phyloP scores from a whole-genome alignment of 768 basidiomycete genomes.

The Mycena amicta region DNA sequence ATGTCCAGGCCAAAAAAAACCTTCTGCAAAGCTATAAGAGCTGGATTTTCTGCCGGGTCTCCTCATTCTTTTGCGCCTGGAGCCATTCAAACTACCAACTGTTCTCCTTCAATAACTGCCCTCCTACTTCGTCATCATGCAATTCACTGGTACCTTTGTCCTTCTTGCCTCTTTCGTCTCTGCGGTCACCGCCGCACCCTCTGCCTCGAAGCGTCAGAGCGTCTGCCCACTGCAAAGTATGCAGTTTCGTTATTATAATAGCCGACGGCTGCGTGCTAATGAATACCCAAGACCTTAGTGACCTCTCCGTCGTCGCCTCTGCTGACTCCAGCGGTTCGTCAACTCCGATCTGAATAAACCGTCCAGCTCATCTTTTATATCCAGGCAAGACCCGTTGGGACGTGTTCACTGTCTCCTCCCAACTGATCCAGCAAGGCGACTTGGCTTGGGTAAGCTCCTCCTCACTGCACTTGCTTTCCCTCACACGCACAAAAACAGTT shows the following conservation, averaged over 20 bases:
- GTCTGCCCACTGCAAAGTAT: constrained; percentile 10
- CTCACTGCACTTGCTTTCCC: background rate
- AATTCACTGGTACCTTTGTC: constrained; percentile 5
- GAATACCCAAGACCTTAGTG: background rate
- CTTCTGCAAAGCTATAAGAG: too few relatives aligned
- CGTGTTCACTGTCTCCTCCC: background rate
- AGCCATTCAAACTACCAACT: too few relatives aligned
- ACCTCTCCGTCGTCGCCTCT: constrained; percentile 1
- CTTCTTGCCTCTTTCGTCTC: constrained; percentile 9
- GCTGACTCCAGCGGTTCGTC: constrained; percentile 7
- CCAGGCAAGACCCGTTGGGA: constrained; percentile 7
- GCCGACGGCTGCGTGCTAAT: background rate
- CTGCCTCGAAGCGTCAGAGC: constrained; percentile 12
- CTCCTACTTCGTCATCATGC: constrained; percentile 3
- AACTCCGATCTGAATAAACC: too few relatives aligned
- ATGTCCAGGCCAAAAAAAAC: too few relatives aligned
- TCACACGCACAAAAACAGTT: constrained; percentile 1
- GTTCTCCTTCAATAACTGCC: background rate
- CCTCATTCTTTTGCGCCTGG: too few relatives aligned
- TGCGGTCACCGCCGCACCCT: constrained; percentile 7
- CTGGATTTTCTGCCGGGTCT: too few relatives aligned
- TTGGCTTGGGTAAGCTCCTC: background rate
- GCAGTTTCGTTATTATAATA: background rate
- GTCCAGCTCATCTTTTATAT: too few relatives aligned
- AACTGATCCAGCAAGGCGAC: background rate